Evolutionary conservation across 257 asterid species (phyloP).

Genomic region (Capsicum baccatum): DNA sequence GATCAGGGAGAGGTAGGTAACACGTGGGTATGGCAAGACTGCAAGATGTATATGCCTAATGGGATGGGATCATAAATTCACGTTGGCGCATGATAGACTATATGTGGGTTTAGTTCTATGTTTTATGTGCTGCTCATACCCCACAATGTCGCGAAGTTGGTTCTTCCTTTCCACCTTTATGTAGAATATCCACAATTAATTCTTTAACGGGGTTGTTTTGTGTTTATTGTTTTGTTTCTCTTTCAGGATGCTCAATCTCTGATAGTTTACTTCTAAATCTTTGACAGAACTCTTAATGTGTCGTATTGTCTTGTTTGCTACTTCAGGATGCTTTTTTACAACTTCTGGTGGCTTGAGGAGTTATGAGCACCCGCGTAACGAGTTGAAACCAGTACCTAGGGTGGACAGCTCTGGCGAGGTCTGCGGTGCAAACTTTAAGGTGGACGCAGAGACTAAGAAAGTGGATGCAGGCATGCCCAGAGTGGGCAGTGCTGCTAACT

Average conservation of each 20-base stretch:
- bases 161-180: not conserved
- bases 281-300: not conserved
- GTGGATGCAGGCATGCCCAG: slow-evolving; percentile 72
- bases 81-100: not conserved
- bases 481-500: slow-evolving; percentile 93
- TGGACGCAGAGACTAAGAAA: slow-evolving; percentile 70
- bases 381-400: slow-evolving; percentile 89
- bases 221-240: not conserved
- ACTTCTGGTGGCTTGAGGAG: slow-evolving; percentile 93
- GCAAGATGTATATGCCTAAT: not conserved
- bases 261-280: not conserved
- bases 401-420: slow-evolving; percentile 93
- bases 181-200: not conserved
- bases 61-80: not conserved
- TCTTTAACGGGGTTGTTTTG: not conserved
- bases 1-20: not conserved
- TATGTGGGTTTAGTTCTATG: not conserved
- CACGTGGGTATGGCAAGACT: not conserved
- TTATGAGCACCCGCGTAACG: slow-evolving; percentile 82
- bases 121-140: not conserved
- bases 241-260: not conserved
- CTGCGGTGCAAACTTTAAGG: slow-evolving; percentile 83
- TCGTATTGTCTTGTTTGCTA: not conserved
- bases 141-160: not conserved
- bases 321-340: slow-evolving; percentile 87